Base-by-base conservation (phyloP, 805 yeast genomes). In the Candida bentonensis region DNA sequence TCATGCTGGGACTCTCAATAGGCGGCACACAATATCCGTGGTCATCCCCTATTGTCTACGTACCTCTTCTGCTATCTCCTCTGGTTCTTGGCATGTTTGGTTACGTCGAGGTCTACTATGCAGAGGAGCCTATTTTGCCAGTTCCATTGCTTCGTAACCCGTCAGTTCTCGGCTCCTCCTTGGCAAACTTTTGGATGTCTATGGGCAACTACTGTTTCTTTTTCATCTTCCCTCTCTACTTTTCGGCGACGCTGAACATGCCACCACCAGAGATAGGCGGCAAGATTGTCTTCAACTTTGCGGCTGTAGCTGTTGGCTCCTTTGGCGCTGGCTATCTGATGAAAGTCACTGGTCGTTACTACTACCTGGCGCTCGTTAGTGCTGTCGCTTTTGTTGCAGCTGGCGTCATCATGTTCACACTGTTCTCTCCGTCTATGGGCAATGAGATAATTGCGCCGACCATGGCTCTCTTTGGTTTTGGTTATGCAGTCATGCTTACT, bases 291-390 rank as follows among this genome's bases (percentile, higher is more conserved):
- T 59, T 61, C 21, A 79, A 79, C 52, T 80, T 82, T 53, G 51
- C 79, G 42, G 82, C 79, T 13, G 74, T 77, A 13, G 72, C 85
- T 0, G 42, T 64, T 21, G 85, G 86, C 1, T 78, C 87, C 0
- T 64, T 81, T 26, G 62, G 65, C 3, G 70, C 84, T 2, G 89
- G 89, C 1, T 45, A 70, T 17, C 71, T 76, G 59, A 80, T 81
- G 78, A 73, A 67, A 48, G 61, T 51, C 15, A 78, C 88, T 0
- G 86, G 86, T 1, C 70, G 65, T 42, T 82, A 82, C 57, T 69
- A 72, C 52, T 58, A 52, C 3, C 63, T 75, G 39, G 65, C 69
- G 9, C 57, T 72, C 0, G 26, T 57, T 15, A 59, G 72, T 13
- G 72, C 75, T 1, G n/a, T 67, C 3, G n/a, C 70, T 3, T 56